Conservation (phyloP, 768 basidiomycete species). For the Russula emetica region DNA sequence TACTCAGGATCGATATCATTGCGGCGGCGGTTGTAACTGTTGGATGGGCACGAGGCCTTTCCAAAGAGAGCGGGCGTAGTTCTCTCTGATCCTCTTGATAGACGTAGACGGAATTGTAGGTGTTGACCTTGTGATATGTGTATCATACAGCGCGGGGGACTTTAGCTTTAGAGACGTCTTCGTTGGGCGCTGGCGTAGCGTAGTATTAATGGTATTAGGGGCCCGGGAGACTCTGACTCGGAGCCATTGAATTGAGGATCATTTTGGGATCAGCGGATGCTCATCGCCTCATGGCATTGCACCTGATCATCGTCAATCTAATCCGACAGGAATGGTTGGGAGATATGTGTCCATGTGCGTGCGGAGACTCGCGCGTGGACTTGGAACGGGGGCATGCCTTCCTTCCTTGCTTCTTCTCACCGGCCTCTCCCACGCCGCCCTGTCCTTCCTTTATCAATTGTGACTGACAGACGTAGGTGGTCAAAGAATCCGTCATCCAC, state of each 20-base stretch:
- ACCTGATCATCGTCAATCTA: not conserved
- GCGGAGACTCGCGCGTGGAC: not conserved
- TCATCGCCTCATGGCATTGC: not conserved
- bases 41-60: too few species aligned
- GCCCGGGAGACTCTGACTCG: not conserved
- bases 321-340: not conserved
- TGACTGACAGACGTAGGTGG: too few species aligned
- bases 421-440: not conserved
- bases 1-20: too few species aligned
- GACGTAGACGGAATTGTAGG: too few species aligned
- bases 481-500: not conserved
- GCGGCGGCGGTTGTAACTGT: too few species aligned
- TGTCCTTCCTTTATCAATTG: not conserved
- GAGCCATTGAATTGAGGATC: not conserved
- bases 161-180: too few species aligned
- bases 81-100: too few species aligned
- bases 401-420: not conserved
- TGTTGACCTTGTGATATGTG: too few species aligned
- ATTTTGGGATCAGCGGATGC: not conserved
- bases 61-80: too few species aligned
- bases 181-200: not conserved
- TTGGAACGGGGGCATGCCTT: not conserved
- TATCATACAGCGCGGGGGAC: too few species aligned
- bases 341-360: not conserved
- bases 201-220: not conserved